Conservation (phyloP, 352 stramenopile genomes). For the Globisporangium takayamanum region DNA sequence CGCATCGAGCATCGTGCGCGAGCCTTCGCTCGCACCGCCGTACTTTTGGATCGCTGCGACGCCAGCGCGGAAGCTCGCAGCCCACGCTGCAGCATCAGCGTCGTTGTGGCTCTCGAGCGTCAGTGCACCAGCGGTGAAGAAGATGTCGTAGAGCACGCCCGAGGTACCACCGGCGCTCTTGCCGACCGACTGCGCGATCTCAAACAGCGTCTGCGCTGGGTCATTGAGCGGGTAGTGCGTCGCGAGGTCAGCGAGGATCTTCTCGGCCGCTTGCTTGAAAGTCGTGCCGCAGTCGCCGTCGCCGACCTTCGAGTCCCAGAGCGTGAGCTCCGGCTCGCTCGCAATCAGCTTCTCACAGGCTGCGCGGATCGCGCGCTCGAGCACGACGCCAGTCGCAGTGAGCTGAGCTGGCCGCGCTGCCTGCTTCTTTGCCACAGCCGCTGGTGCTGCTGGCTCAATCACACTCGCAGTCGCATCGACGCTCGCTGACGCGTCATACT, state of each 20-base stretch:
- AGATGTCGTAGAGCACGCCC: conserved; percentile 93
- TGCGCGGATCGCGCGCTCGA: conserved; percentile 56
- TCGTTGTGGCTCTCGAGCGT: conserved; percentile 40
- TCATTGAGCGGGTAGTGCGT: conserved; percentile 59
- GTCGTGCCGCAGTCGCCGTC: conserved; percentile 97
- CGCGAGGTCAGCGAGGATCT: conserved; percentile 67
- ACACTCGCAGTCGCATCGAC: conserved; percentile 21
- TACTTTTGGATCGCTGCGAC: conserved; percentile 85
- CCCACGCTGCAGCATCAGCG: conserved; percentile 31
- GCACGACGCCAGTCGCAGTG: conserved; percentile 24
- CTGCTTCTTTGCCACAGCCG: conserved; percentile 14
- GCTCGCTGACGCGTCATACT: conserved; percentile 27
- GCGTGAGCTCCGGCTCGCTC: conserved; percentile 88
- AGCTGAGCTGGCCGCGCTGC: conserved; percentile 40
- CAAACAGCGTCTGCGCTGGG: conserved; percentile 42
- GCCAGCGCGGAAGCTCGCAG: conserved; percentile 59
- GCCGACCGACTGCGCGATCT: conserved; percentile 55
- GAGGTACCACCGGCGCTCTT: conserved; percentile 91
- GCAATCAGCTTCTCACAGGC: conserved; percentile 81
- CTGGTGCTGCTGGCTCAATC: conserved; percentile 23
- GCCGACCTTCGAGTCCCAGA: conserved; percentile 94
- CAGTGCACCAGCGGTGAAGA: conserved; percentile 69
- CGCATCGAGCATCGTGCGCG: conserved; percentile 96
- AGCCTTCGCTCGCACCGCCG: conserved; percentile 90
- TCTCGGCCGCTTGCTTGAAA: conserved; percentile 89